These are phyloP conservation scores for Drechslerella coelobrocha DNA, from an alignment of 2,329 filamentous ascomycete species.

Conservation along the genomic window DNA sequence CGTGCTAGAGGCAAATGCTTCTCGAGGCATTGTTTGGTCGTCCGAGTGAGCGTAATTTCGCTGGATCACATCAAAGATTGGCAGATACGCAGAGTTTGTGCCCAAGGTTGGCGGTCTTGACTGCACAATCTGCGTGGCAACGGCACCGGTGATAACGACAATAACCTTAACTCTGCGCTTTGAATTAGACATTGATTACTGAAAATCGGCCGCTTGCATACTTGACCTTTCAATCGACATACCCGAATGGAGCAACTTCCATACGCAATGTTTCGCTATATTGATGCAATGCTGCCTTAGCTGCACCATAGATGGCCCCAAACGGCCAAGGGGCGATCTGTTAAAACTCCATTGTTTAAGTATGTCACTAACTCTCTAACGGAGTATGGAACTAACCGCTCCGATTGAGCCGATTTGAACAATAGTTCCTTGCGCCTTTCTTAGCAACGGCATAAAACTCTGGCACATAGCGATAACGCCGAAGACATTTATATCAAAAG, in stretches of 20 bases:
- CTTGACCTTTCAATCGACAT: too few relatives aligned
- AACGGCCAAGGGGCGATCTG: conserved; percentile 63
- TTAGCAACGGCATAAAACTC: conserved; percentile 63
- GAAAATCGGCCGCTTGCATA: too few relatives aligned
- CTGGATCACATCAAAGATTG: too few relatives aligned
- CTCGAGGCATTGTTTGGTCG: too few relatives aligned
- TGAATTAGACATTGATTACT: too few relatives aligned
- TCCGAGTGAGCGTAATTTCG: too few relatives aligned
- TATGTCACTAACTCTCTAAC: background rate
- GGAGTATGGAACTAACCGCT: conserved; percentile 57
- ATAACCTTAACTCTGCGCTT: conserved; percentile 63
- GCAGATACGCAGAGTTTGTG: too few relatives aligned
- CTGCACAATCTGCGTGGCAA: conserved; percentile 62
- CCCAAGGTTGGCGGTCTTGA: too few relatives aligned
- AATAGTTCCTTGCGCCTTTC: conserved; percentile 63
- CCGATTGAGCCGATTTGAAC: conserved; percentile 66
- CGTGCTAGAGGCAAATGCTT: too few relatives aligned
- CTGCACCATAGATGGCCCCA: conserved; percentile 65
- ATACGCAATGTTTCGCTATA: conserved; percentile 65
- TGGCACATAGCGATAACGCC: conserved; percentile 66
- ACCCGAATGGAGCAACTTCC: conserved; percentile 63
- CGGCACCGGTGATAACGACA: conserved; percentile 65
- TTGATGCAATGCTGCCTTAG: conserved; percentile 64
- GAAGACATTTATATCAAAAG: conserved; percentile 67
- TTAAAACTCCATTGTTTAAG: too few relatives aligned